Evolutionary conservation across 1,139 yeast genomes (phyloP), one percentile per base, ranked within the genome.

Genomic region (Lizanozyma gosingica): DNA sequence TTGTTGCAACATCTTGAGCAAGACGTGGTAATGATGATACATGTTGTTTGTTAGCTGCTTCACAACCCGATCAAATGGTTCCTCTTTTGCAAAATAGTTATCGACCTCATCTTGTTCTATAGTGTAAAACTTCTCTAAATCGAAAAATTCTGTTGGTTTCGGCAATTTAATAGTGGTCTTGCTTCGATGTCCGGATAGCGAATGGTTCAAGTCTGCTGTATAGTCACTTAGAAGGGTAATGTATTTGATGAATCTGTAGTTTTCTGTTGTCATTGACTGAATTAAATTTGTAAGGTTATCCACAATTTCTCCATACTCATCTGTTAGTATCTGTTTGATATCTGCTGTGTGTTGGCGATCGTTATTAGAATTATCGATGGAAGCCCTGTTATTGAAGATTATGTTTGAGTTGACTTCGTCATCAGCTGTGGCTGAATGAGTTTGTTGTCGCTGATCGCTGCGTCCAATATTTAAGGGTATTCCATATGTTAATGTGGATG

Each of bases 101-200:
- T 17, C 18, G 15, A 22, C 29, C 8, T 18, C 29, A 14, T n/a
- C 18, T 32, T 37, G 35, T 37, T 37, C 15, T 14, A n/a, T 34
- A 35, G 8, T 29, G n/a, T 3, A 36, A 4, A 4, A 46, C 36
- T 14, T 34, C 36, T 15, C 43, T 18, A 64, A 45, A 41, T 66
- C 66, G 14, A 69, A 61, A 4, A 53, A 47, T 15, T 58, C 58
- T 2, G 66, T 62, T 1, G 74, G 74, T 41, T 60, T 62, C 1
- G 67, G 60, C 37, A 63, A 47, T 11, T 39, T 52, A 3, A 43
- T 39, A 1, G 37, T 36, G 17, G 17, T 14, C 14, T 34, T 34
- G 11, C 14, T 15, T 9, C 1, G 42, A 46, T 14, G 46, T 15
- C 6, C 44, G 9, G 16, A 45, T 49, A 38, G 49, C 45, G 14